A percentile compares a stretch with the other conserved stretches of the same genome.
phyloP scores from a whole-genome alignment of 2,329 filamentous ascomycete genomes.

The Aspergillus sp. region DNA sequence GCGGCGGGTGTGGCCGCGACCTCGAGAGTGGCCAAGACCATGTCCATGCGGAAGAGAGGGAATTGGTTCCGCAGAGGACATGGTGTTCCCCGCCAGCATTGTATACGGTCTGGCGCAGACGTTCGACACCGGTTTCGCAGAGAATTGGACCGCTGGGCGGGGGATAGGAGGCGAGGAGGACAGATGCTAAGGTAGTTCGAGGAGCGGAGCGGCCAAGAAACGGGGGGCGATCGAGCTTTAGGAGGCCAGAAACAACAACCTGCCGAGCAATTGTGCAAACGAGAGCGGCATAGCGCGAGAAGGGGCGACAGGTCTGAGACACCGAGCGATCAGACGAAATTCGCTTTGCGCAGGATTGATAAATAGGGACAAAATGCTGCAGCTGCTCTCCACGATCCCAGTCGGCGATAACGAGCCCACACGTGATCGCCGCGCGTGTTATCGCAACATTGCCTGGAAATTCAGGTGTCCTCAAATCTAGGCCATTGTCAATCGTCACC shows the following conservation, averaged over 20 bases:
- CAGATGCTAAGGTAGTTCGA: slow-evolving; percentile 3
- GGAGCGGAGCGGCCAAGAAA: slow-evolving; percentile 9
- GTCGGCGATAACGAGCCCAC: slow-evolving; percentile 15
- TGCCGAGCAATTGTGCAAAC: slow-evolving; percentile 12
- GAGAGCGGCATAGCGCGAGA: slow-evolving; percentile 21
- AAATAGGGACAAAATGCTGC: background rate
- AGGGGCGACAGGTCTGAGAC: background rate
- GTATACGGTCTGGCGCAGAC: slow-evolving; percentile 15
- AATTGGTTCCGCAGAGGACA: slow-evolving; percentile 30
- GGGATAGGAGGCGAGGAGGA: slow-evolving; percentile 14
- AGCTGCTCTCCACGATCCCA: background rate
- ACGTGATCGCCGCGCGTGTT: slow-evolving; percentile 14
- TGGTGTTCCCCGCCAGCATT: slow-evolving; percentile 36
- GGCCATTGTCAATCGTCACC: background rate
- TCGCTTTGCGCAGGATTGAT: background rate
- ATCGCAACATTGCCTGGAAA: slow-evolving; percentile 7
- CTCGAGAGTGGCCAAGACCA: slow-evolving; percentile 28
- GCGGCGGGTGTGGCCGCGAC: slow-evolving; percentile 36
- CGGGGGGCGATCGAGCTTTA: slow-evolving; percentile 17
- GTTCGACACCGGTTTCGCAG: slow-evolving; percentile 11
- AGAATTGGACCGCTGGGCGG: slow-evolving; percentile 2
- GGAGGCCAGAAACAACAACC: slow-evolving; percentile 18
- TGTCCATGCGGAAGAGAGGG: slow-evolving; percentile 25
- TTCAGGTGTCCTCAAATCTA: background rate
- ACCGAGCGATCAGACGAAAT: background rate